These are phyloP conservation scores for Psilocybe mexicana DNA, from an alignment of 1,284 basidiomycete genomes.

Conservation along the genomic window DNA sequence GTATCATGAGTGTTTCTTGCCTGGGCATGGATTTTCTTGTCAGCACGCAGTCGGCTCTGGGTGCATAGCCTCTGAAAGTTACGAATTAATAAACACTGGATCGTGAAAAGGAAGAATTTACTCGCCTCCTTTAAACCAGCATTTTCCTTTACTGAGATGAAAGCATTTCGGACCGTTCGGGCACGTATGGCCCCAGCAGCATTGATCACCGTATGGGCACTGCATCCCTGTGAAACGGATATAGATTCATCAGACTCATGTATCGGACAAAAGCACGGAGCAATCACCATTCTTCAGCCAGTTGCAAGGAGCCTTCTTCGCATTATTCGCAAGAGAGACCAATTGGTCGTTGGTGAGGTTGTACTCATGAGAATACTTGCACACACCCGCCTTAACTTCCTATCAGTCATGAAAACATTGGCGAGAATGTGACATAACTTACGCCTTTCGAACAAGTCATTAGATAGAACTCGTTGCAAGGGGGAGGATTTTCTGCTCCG, in stretches of 20 bases:
- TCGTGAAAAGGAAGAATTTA: not conserved
- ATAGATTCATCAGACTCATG: too few relatives aligned
- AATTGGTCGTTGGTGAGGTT: conserved; percentile 67
- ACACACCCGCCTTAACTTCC: conserved; percentile 49
- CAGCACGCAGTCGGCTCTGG: conserved; percentile 21
- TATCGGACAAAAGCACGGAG: not conserved
- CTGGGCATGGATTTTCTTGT: not conserved
- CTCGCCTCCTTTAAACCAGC: conserved; percentile 82
- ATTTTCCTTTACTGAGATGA: conserved; percentile 69
- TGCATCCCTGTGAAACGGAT: conserved; percentile 47
- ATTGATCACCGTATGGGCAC: conserved; percentile 69
- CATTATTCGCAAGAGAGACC: conserved; percentile 62
- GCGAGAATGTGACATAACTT: conserved; percentile 26
- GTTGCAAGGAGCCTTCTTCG: conserved; percentile 80
- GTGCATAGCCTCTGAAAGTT: conserved; percentile 38
- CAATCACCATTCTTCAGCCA: conserved; percentile 70
- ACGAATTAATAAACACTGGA: not conserved
- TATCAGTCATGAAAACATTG: not conserved
- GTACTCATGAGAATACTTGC: conserved; percentile 83
- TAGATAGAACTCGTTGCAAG: conserved; percentile 79
- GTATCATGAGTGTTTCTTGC: not conserved
- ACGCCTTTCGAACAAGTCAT: conserved; percentile 80
- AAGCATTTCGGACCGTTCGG: conserved; percentile 73
- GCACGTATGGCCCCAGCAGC: conserved; percentile 82
- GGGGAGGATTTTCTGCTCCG: conserved; percentile 63